phyloP scores from a whole-genome alignment of 2,329 filamentous ascomycete species.

The Talaromyces islandicus region DNA sequence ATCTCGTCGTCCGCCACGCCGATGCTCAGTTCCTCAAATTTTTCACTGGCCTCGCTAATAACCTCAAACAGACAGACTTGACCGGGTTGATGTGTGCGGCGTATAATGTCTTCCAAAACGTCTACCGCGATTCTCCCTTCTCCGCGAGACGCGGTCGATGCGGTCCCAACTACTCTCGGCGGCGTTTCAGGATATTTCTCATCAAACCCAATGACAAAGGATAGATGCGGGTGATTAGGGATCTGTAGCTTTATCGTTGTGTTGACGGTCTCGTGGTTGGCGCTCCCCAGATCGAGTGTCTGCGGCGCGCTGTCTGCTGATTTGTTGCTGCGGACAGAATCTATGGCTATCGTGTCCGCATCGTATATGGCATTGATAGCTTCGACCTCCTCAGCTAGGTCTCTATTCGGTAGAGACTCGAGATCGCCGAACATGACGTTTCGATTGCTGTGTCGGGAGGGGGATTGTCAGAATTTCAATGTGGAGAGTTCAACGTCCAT shows the following conservation, averaged over 20 bases:
- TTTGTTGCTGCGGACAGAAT: constrained; percentile 14
- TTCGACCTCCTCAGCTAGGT: constrained; percentile 43
- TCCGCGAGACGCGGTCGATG: constrained; percentile 67
- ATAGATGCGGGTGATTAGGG: constrained; percentile 49
- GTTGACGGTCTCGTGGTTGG: constrained; percentile 13
- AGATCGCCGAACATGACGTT: constrained; percentile 15
- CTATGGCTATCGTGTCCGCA: constrained; percentile 53
- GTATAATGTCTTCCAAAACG: constrained; percentile 61
- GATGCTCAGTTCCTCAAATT: constrained; percentile 51
- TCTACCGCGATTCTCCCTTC: constrained; percentile 66
- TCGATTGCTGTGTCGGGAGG: background rate
- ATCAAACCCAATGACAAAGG: constrained; percentile 60
- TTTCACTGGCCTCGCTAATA: constrained; percentile 58
- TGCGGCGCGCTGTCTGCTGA: constrained; percentile 14
- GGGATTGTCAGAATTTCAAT: background rate
- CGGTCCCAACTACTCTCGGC: constrained; percentile 69
- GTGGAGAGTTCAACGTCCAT: background rate
- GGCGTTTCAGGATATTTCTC: constrained; percentile 66
- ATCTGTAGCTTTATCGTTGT: constrained; percentile 57
- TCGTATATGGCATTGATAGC: constrained; percentile 55
- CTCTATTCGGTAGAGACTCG: constrained; percentile 25
- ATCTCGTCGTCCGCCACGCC: constrained; percentile 8
- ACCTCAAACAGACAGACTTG: constrained; percentile 85
- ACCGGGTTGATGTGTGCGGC: constrained; percentile 63
- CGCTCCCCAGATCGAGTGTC: constrained; percentile 22